Conservation (phyloP, 208 protist species). For the Crithidia fasciculata region DNA sequence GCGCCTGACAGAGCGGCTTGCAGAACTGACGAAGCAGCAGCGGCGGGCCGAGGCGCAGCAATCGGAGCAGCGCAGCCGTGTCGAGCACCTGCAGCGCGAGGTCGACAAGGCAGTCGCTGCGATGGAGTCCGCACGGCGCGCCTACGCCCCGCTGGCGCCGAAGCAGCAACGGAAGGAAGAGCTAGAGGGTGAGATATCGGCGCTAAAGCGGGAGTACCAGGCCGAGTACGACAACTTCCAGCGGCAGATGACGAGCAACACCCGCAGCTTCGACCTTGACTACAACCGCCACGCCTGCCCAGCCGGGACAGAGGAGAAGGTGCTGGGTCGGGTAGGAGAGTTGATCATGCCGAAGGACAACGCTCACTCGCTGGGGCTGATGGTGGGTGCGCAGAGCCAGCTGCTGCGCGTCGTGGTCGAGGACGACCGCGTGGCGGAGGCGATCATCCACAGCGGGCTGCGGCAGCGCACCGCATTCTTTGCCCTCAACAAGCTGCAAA, state of each 20-base stretch:
- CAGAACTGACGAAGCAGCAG: constrained; percentile 59
- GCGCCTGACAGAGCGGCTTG: constrained; percentile 53
- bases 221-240: constrained; percentile 67
- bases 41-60: constrained; percentile 42
- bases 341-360: constrained; percentile 88
- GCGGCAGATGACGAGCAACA: constrained; percentile 46
- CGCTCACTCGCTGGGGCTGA: constrained; percentile 85
- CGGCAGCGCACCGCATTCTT: constrained; percentile 97
- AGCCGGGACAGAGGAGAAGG: constrained; percentile 44
- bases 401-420: constrained; percentile 97
- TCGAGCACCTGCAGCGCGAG: constrained; percentile 42
- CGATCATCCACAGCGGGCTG: constrained; percentile 94
- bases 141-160: constrained; percentile 40
- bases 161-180: constrained; percentile 48
- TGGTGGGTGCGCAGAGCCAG: constrained; percentile 91
- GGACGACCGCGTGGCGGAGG: constrained; percentile 90
- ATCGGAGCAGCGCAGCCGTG: constrained; percentile 36
- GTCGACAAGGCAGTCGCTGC: constrained; percentile 33
- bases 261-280: constrained; percentile 70
- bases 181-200: constrained; percentile 46
- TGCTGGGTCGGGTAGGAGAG: constrained; percentile 95
- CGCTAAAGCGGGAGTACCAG: constrained; percentile 61
- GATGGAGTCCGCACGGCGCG: constrained; percentile 41
- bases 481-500: constrained; percentile 95
- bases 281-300: constrained; percentile 56